Base-by-base conservation (phyloP, 2,329 filamentous ascomycete genomes). In the Trichoderma pleuroti region DNA sequence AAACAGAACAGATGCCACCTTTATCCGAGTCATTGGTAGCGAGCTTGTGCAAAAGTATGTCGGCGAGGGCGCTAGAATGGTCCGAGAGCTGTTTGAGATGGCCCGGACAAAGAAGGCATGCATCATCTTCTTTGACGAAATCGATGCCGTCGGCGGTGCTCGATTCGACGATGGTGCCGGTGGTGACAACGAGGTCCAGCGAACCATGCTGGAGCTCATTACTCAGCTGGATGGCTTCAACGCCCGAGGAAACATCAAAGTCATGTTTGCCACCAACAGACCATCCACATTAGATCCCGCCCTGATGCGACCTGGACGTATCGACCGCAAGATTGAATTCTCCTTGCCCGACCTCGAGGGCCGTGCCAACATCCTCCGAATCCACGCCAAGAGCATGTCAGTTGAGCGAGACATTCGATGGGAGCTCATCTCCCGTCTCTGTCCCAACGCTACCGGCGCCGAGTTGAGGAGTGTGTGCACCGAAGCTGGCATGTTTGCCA, bases 311-410 rank as follows among this genome's bases (percentile, higher is more conserved):
- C 95, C 95, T 12, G 95, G 95, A 36, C 94, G 95, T 87, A 98
- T 98, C 78, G 95, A 98, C 82, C 90, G 96, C 78, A 99, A 99
- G 88, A 99, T 99, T 77, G 96, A 99, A 83, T 99, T 99, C 85
- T 95, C 94, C 1, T 88, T 99, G 28, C 96, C 96, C 28, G 96
- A 99, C 81, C 93, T 98, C 76, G 96, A 99, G 82, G 96, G 96
- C 65, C 92, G 96, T 75, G 96, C 96, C 78, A 98, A 98, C 84
- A 98, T 99, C 78, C 88, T 99, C 57, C 92, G 96, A 64, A 99
- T 99, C 77, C 96, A 98, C 85, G 96, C 96, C 77, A 99, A 98
- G 91, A 97, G 93, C 80, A 99, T 99, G 96, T 98, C 94, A 21
- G 96, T 99, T 46, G 96, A 99, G 88, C 90, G 96, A 67, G 96